Conservation (phyloP, 1,284 basidiomycete species). For the Lignosus rhinocerotis region DNA sequence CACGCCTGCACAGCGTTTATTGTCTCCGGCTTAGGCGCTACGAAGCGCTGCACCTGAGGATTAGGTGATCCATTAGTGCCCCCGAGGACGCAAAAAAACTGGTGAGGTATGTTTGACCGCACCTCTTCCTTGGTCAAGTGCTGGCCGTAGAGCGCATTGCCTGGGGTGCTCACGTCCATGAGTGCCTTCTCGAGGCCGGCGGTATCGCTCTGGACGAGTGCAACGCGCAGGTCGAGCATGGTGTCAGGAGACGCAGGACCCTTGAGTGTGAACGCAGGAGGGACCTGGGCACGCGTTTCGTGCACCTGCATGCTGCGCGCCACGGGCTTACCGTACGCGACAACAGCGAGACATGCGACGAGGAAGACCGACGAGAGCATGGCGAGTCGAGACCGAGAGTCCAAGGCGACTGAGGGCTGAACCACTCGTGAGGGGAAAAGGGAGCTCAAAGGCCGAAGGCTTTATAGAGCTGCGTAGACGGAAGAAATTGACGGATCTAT, state of each 20-base stretch:
- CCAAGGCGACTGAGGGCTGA: conserved; percentile 12
- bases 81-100: background rate
- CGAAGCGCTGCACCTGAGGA: conserved; percentile 40
- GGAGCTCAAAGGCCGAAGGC: background rate
- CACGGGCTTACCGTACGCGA: conserved; percentile 28
- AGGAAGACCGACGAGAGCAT: conserved; percentile 28
- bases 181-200: conserved; percentile 39
- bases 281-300: conserved; percentile 29
- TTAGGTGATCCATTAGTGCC: background rate
- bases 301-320: conserved; percentile 33
- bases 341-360: conserved; percentile 15
- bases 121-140: conserved; percentile 38
- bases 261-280: conserved; percentile 30
- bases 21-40: conserved; percentile 37
- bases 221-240: conserved; percentile 35
- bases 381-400: conserved; percentile 7
- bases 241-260: conserved; percentile 31
- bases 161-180: conserved; percentile 37
- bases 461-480: conserved; percentile 11
- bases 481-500: background rate
- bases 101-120: background rate
- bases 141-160: conserved; percentile 34
- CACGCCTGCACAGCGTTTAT: conserved; percentile 39
- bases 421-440: conserved; percentile 10
- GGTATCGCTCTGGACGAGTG: conserved; percentile 35